A percentile compares a stretch with the other conserved stretches of the same genome.
Conservation (phyloP, 306 rosid genomes). For the Quillaja saponaria region DNA sequence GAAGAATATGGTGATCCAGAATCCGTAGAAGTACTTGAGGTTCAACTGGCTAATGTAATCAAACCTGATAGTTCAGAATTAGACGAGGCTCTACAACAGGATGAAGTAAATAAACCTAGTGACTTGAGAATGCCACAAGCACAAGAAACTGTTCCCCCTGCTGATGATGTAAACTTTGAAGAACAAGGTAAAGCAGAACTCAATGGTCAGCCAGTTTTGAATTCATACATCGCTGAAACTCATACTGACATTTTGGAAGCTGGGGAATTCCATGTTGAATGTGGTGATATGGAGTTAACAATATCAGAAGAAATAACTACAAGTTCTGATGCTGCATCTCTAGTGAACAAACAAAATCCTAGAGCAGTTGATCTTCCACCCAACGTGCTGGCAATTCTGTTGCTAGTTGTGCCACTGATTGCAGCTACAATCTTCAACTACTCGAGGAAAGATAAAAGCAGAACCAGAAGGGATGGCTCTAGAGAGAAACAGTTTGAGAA, state of each 20-base stretch:
- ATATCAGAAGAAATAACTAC: background rate
- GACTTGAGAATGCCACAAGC: background rate
- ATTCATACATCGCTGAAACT: background rate
- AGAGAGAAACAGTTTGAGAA: constrained; percentile 25
- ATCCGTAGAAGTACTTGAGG: constrained; percentile 9
- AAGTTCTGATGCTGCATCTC: background rate
- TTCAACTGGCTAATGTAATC: constrained; percentile 18
- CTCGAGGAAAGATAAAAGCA: constrained; percentile 33
- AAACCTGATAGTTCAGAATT: constrained; percentile 6
- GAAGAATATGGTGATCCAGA: constrained; percentile 11
- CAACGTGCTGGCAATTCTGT: constrained; percentile 27
- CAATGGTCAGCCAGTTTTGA: constrained; percentile 3
- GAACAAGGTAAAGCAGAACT: background rate
- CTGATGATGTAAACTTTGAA: background rate
- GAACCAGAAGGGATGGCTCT: constrained; percentile 13
- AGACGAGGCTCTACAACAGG: background rate
- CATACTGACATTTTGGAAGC: constrained; percentile 6
- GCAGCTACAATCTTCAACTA: constrained; percentile 37
- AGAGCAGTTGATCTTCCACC: constrained; percentile 17
- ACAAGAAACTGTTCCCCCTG: background rate
- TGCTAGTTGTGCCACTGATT: constrained; percentile 39
- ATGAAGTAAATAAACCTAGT: background rate
- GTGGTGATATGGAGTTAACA: background rate
- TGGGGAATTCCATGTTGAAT: background rate
- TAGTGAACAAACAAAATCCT: background rate